Base-by-base conservation (phyloP, 768 basidiomycete genomes). In the Leucocoprinus birnbaumii region DNA sequence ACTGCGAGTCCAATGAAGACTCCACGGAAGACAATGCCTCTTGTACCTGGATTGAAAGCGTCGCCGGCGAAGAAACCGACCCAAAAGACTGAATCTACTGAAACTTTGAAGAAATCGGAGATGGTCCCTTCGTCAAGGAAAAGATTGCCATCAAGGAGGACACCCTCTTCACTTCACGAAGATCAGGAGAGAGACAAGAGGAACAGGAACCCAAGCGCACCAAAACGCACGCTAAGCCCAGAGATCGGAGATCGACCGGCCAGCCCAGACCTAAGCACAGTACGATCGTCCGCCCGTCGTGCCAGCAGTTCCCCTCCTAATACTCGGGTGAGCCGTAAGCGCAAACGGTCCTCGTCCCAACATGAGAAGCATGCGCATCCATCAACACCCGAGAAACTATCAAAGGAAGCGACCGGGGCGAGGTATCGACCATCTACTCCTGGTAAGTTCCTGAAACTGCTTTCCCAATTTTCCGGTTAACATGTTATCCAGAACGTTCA, bases 331-430 rank as follows among this genome's bases (percentile, higher is more conserved):
- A 42, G 22, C 24, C 38, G 48, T 11, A 55, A 55, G 19, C 54
- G 54, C 18, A 55, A 43, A 18, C 47, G 54, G 25, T 48, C 54
- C 22, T 49, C 47, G 18, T 43, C 54, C 43, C 40, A 42, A 18
- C 21, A 43, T 18, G 48, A 35, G 6, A 13, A 16, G 3, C 38
- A n/a, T 5, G 31, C 11, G 38, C 38, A 4, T 38, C n/a, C 19
- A 25, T 14, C n/a, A 51, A 51, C 18, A 3, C 21, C 40, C 42
- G 27, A 31, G 25, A 47, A 26, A n/a, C n/a, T 31, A 13, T 16
- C 34, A 47, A 25, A 34, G 19, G 40, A 25, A 11, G 34, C 9
- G 19, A 18, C 19, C 14, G 7, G n/a, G 10, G 5, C 54, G 1
- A 52, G 9, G 27, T 26, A 35, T 41, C 40, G 37, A 41, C 31